A percentile compares a stretch with the other conserved stretches of the same genome.
These are phyloP conservation scores for Monosporozyma solicola DNA, from an alignment of 805 yeast genomes.

Conservation along the genomic window DNA sequence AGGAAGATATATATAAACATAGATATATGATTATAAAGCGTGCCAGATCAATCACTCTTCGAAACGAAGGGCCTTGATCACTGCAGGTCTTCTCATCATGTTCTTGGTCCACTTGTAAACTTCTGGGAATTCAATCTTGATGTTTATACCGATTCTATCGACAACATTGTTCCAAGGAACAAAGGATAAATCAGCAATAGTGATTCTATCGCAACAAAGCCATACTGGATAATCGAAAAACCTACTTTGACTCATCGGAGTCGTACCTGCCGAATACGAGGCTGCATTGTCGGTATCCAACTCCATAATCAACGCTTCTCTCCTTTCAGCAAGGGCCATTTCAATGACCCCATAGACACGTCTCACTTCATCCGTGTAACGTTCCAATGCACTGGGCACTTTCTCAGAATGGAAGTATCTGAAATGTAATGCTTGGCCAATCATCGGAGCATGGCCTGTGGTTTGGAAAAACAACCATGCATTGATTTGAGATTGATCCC, in stretches of 20 bases:
- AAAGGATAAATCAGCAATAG: constrained; percentile 86
- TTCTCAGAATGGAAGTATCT: constrained; percentile 80
- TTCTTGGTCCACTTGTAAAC: constrained; percentile 92
- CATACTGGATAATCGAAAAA: constrained; percentile 91
- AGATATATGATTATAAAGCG: too few species aligned
- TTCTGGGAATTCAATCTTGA: constrained; percentile 84
- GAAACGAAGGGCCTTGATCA: constrained; percentile 74
- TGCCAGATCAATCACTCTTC: constrained; percentile 28
- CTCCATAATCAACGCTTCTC: constrained; percentile 86
- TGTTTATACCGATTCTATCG: constrained; percentile 81
- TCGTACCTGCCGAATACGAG: constrained; percentile 78
- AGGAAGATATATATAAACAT: too few species aligned
- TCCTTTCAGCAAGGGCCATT: constrained; percentile 86
- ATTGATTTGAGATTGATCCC: constrained; percentile 75
- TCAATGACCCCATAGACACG: constrained; percentile 90
- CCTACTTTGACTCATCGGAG: constrained; percentile 75
- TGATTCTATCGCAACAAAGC: constrained; percentile 78
- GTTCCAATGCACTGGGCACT: constrained; percentile 80
- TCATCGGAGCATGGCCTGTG: constrained; percentile 97
- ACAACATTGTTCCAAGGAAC: constrained; percentile 97
- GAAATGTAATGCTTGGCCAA: constrained; percentile 93
- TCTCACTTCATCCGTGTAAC: constrained; percentile 87
- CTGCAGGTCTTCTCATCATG: constrained; percentile 94
- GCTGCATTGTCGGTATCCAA: constrained; percentile 81
- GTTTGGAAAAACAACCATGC: constrained; percentile 94